Conservation (phyloP, 1,284 basidiomycete genomes). For the Kalmanozyma brasiliensis region DNA sequence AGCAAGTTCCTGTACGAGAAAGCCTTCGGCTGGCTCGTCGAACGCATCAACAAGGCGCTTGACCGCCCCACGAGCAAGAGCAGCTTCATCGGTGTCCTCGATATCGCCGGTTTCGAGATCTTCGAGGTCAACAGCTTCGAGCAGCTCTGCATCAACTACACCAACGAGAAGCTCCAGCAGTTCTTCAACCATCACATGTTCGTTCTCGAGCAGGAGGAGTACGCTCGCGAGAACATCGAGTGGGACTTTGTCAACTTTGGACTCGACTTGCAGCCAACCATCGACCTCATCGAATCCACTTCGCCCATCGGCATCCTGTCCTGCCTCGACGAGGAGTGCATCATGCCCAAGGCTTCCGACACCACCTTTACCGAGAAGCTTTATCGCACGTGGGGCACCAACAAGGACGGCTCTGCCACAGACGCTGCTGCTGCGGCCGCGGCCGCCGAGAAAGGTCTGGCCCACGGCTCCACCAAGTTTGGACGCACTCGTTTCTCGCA, state of each 20-base stretch:
- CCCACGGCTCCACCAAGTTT: constrained; percentile 75
- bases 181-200: constrained; percentile 97
- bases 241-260: constrained; percentile 99
- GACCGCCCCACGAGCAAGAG: constrained; percentile 89
- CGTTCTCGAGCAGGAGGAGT: constrained; percentile 98
- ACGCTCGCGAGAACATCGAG: constrained; percentile 93
- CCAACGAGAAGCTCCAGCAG: constrained; percentile 74
- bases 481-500: constrained; percentile 85
- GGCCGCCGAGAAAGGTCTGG: constrained; percentile 67
- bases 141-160: constrained; percentile 98
- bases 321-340: constrained; percentile 96
- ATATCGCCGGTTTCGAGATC: constrained; percentile 99
- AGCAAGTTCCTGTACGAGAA: constrained; percentile 99
- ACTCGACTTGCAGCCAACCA: constrained; percentile 95
- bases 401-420: constrained; percentile 55
- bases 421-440: constrained; percentile 48
- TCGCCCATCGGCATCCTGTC: constrained; percentile 87
- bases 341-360: constrained; percentile 98
- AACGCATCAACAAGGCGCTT: constrained; percentile 91
- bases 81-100: constrained; percentile 96
- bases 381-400: constrained; percentile 59
- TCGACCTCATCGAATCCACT: constrained; percentile 90
- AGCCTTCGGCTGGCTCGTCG: constrained; percentile 91
- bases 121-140: constrained; percentile 78
- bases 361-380: constrained; percentile 94